phyloP scores from a whole-genome alignment of 169 alveolate species.

The Cryptosporidium parvum region DNA sequence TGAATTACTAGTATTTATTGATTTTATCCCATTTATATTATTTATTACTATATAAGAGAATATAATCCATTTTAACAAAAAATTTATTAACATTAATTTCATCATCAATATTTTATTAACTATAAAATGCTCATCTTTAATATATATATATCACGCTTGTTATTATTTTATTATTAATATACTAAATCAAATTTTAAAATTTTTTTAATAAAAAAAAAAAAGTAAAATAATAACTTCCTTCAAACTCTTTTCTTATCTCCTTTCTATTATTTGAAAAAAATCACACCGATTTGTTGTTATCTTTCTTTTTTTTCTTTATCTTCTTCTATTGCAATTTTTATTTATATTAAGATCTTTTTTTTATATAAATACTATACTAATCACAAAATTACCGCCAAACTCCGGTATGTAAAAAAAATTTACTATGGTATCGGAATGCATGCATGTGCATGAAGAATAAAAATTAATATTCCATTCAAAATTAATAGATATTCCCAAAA shows the following conservation, averaged over 20 bases:
- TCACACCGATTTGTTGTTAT: neutral
- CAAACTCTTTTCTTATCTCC: too few relatives aligned
- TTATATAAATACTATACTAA: neutral
- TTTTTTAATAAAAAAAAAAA: too few relatives aligned
- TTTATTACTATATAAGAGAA: neutral
- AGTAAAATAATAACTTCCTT: too few relatives aligned
- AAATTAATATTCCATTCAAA: too few relatives aligned
- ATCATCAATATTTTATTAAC: neutral
- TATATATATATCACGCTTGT: neutral
- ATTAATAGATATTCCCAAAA: too few relatives aligned
- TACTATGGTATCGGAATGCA: constrained; percentile 7
- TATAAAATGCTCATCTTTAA: neutral
- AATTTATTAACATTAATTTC: neutral
- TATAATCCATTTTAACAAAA: neutral
- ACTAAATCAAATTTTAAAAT: too few relatives aligned
- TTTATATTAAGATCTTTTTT: constrained; percentile 11
- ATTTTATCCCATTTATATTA: neutral
- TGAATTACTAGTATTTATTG: neutral
- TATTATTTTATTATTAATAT: too few relatives aligned
- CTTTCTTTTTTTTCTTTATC: neutral
- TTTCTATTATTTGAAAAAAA: too few relatives aligned
- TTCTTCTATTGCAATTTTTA: constrained; percentile 3
- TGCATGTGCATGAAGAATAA: neutral
- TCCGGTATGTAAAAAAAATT: constrained; percentile 2
- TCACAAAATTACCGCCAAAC: constrained; percentile 31